A percentile compares a stretch with the other conserved stretches of the same genome.
Evolutionary conservation across 2,329 filamentous ascomycete species (phyloP).

Genomic region (Alternaria triticimaculans): DNA sequence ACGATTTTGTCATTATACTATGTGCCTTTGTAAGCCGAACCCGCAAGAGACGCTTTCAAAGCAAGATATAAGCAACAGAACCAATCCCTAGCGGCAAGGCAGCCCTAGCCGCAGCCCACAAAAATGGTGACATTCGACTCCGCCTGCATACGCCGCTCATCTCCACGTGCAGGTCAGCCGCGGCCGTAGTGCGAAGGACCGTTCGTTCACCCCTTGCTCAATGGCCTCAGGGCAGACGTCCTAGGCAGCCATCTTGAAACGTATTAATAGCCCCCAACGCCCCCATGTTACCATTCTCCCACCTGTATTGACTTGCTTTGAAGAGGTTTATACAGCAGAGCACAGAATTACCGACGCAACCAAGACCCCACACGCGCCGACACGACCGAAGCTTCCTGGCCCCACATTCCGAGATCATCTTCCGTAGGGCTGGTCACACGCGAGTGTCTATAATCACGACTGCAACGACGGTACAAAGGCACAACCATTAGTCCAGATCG

Average conservation of each 20-base stretch:
- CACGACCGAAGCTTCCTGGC: not conserved
- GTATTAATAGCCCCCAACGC: not conserved
- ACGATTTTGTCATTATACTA: not conserved
- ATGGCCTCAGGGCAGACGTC: not conserved
- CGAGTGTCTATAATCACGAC: not conserved
- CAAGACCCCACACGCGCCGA: slow-evolving; percentile 8
- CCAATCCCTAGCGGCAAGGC: not conserved
- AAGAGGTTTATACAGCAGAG: not conserved
- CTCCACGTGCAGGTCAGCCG: not conserved
- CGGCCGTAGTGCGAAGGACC: not conserved
- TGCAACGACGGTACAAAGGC: not conserved
- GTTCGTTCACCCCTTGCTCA: not conserved
- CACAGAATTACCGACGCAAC: not conserved
- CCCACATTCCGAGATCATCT: not conserved
- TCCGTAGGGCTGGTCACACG: not conserved
- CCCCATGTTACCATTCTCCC: not conserved
- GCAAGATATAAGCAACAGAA: not conserved
- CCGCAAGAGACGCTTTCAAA: not conserved
- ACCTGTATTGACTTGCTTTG: not conserved
- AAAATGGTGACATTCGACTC: not conserved
- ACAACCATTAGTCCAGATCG: not conserved
- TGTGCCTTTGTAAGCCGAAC: not conserved
- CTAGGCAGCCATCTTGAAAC: not conserved
- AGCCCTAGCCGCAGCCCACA: slow-evolving; percentile 2
- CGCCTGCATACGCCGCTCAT: not conserved